These are phyloP conservation scores for Neoboletus subvelutipes DNA, from an alignment of 768 basidiomycete species.

Conservation along the genomic window DNA sequence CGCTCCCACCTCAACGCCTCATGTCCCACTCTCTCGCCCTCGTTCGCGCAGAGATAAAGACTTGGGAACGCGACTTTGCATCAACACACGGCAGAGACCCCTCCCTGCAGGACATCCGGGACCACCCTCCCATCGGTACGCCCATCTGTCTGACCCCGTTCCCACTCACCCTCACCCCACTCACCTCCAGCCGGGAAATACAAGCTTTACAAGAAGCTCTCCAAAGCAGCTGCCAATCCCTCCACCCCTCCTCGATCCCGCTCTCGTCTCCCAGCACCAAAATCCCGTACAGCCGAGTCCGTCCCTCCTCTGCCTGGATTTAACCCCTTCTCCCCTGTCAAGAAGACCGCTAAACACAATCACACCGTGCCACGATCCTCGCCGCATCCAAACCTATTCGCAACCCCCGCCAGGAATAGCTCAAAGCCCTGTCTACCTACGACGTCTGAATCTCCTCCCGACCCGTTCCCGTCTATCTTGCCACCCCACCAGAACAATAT, in stretches of 20 bases:
- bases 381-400: constrained; percentile 41
- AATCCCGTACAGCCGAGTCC: constrained; percentile 50
- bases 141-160: constrained; percentile 14
- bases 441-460: constrained; percentile 36
- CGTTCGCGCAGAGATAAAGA: constrained; percentile 69
- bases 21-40: constrained; percentile 22
- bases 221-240: constrained; percentile 42
- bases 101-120: constrained; percentile 68
- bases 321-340: constrained; percentile 81
- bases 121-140: constrained; percentile 62
- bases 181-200: constrained; percentile 65
- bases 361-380: constrained; percentile 9
- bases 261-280: constrained; percentile 39
- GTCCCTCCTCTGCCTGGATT: constrained; percentile 54
- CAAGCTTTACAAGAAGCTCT: constrained; percentile 76
- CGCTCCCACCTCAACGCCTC: not conserved
- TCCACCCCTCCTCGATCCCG: constrained; percentile 35
- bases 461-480: constrained; percentile 42
- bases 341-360: constrained; percentile 37
- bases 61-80: constrained; percentile 74
- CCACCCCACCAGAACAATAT: not conserved
- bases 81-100: constrained; percentile 55
- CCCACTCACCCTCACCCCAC: constrained; percentile 12
- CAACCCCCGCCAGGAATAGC: constrained; percentile 42
- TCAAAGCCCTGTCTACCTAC: constrained; percentile 23